Percentiles rank a stretch among this genome's conserved stretches.
These are phyloP conservation scores for Globisporangium splendens DNA, from an alignment of 352 stramenopile genomes.

Conservation along the genomic window DNA sequence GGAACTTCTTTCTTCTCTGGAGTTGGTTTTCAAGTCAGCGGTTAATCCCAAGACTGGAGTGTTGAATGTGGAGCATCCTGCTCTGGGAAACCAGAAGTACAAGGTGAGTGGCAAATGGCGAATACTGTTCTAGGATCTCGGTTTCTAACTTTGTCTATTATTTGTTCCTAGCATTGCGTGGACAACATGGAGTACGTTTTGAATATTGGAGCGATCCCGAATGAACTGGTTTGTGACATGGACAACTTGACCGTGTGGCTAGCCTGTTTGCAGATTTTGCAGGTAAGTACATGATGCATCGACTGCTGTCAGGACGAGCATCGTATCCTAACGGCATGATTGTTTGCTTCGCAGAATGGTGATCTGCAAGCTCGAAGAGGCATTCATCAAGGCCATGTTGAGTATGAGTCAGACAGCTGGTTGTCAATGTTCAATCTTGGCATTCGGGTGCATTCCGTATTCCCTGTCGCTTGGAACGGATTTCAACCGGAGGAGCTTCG, in stretches of 20 bases:
- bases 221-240: conserved; percentile 70
- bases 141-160: conserved; percentile 3
- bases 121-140: not conserved
- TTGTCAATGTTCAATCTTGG: conserved; percentile 88
- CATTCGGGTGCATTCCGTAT: conserved; percentile 83
- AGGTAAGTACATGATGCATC: conserved; percentile 28
- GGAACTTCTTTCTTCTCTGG: conserved; percentile 56
- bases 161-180: conserved; percentile 61
- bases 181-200: conserved; percentile 88
- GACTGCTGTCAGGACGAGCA: not conserved
- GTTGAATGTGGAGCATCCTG: conserved; percentile 74
- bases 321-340: not conserved
- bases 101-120: conserved; percentile 39
- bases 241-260: conserved; percentile 75
- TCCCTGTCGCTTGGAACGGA: conserved; percentile 73
- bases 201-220: conserved; percentile 70
- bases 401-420: conserved; percentile 88
- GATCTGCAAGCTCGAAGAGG: conserved; percentile 70
- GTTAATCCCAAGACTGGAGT: conserved; percentile 31
- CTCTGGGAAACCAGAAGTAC: conserved; percentile 83
- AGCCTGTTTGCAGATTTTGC: conserved; percentile 56
- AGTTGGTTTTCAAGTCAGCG: conserved; percentile 59
- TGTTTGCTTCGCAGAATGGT: conserved; percentile 41
- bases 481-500: conserved; percentile 43
- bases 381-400: conserved; percentile 74